Conservation (phyloP, 2,329 filamentous ascomycete species). For the Basipetospora chlamydospora region DNA sequence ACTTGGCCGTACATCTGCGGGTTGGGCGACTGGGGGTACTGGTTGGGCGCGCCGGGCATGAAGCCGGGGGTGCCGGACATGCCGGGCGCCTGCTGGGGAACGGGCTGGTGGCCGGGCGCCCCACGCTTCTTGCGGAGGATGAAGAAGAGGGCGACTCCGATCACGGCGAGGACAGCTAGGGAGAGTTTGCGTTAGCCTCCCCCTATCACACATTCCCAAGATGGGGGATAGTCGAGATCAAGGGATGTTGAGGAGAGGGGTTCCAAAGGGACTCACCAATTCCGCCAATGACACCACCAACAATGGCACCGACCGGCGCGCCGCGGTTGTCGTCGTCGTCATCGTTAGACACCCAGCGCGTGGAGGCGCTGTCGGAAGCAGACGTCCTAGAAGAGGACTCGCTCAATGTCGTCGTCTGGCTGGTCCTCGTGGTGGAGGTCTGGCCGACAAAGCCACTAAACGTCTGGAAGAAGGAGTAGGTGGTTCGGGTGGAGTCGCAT, state of each 20-base stretch:
- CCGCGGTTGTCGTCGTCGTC: background rate
- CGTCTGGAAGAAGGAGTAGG: constrained; percentile 3
- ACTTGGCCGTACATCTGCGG: constrained; percentile 1
- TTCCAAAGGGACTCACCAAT: constrained; percentile 4
- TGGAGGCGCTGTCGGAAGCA: background rate
- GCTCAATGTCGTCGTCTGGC: background rate
- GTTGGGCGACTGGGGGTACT: constrained; percentile 1
- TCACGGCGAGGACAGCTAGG: constrained; percentile 1
- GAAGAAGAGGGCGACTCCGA: constrained; percentile 2
- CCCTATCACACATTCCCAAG: background rate
- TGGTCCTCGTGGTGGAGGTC: no score
- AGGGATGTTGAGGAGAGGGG: background rate
- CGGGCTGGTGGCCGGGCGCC: background rate
- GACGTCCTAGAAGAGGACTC: background rate
- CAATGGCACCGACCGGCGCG: constrained; percentile 3
- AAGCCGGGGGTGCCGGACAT: background rate
- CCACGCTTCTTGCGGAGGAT: constrained; percentile 1
- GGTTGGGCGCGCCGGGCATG: background rate
- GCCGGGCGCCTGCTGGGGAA: background rate
- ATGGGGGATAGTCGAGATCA: background rate
- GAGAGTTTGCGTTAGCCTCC: background rate
- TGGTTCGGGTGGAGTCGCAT: background rate
- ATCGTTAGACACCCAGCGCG: background rate
- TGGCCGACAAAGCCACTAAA: no score
- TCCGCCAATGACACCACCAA: constrained; percentile 3